Base-by-base conservation (phyloP, 2,329 filamentous ascomycete species). In the Xylogone sp. region DNA sequence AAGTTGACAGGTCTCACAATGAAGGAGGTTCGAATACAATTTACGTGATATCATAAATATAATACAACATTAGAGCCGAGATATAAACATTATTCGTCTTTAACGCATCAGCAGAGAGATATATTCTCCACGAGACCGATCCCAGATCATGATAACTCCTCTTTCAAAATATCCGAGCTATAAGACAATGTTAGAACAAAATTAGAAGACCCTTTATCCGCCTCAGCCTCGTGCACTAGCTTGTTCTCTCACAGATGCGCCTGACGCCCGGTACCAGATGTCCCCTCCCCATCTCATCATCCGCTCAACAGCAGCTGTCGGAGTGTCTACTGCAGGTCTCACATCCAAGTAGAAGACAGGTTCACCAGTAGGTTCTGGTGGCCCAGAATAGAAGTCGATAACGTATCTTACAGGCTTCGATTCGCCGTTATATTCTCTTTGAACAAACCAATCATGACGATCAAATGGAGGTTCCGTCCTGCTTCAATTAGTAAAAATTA, bases 321-420 rank as follows among this genome's bases (percentile, higher is more conserved):
- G 91, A 0, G 89, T 90, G 68, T 88, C 84, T 42, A 96, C 73
- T 3, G 94, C 94, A 1, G 94, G 94, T 56, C 94, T 81, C 19
- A 99, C 94, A 66, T 99, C 94, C 50, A 99, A 82, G 68, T 86
- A 97, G 74, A 99, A 99, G 6, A 97, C 91, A 2, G 94, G 93
- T 67, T 97, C 90, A 27, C 92, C 94, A 0, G 83, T 88, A 2
- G 86, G 83, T 27, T 66, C 63, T 1, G 88, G 86, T 21, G 86
- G 84, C 5, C 85, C 93, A 29, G 87, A 86, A 70, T 97, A 97
- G 71, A 96, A 97, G 70, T 99, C 94, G 67, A 99, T 99, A 51
- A 99, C 84, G 68, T 99, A 99, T 63, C 94, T 83, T 44, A 97
- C 77, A 74, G 97, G 86, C 67, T 86, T 87, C 62, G 75, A 77